These are phyloP conservation scores for Hypocreales sp. DNA, from an alignment of 2,329 filamentous ascomycete species.

Conservation along the genomic window DNA sequence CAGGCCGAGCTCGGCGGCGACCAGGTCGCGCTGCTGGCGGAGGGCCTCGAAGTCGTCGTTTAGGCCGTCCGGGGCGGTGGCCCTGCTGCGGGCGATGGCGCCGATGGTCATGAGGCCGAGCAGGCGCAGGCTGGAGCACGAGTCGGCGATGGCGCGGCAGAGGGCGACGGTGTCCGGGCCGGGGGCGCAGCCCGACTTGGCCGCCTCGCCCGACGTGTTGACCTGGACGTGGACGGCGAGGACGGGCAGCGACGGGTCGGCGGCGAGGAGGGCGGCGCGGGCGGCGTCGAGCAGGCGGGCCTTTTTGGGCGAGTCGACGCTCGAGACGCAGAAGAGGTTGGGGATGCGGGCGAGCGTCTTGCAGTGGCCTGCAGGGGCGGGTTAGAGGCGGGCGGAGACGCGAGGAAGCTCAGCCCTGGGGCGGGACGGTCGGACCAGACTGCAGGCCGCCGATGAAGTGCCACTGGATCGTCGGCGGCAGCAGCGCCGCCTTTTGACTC, in stretches of 20 bases:
- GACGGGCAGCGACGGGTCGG: slow-evolving; percentile 21
- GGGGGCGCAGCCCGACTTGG: slow-evolving; percentile 71
- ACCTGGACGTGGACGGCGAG: slow-evolving; percentile 80
- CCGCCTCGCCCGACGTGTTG: slow-evolving; percentile 80
- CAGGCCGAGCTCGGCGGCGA: slow-evolving; percentile 35
- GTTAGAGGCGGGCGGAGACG: no score
- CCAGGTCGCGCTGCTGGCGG: slow-evolving; percentile 52
- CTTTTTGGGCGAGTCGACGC: slow-evolving; percentile 79
- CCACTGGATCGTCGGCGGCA: slow-evolving; percentile 70
- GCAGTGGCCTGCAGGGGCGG: slow-evolving; percentile 57
- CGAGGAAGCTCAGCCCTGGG: no score
- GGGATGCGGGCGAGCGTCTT: slow-evolving; percentile 72
- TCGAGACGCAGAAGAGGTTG: slow-evolving; percentile 84
- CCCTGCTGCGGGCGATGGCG: slow-evolving; percentile 72
- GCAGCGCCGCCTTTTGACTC: slow-evolving; percentile 63
- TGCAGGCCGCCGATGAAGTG: slow-evolving; percentile 95
- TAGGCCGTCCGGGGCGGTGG: slow-evolving; percentile 56
- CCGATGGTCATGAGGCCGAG: slow-evolving; percentile 95
- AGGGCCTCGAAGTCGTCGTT: slow-evolving; percentile 79
- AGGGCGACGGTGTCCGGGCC: slow-evolving; percentile 43
- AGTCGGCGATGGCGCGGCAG: slow-evolving; percentile 52
- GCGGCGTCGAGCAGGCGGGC: slow-evolving; percentile 67
- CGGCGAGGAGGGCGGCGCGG: slow-evolving; percentile 40
- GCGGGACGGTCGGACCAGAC: no score
- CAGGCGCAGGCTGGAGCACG: slow-evolving; percentile 59